Base-by-base conservation (phyloP, 805 yeast species). In the Kluyveromyces aestuarii region DNA sequence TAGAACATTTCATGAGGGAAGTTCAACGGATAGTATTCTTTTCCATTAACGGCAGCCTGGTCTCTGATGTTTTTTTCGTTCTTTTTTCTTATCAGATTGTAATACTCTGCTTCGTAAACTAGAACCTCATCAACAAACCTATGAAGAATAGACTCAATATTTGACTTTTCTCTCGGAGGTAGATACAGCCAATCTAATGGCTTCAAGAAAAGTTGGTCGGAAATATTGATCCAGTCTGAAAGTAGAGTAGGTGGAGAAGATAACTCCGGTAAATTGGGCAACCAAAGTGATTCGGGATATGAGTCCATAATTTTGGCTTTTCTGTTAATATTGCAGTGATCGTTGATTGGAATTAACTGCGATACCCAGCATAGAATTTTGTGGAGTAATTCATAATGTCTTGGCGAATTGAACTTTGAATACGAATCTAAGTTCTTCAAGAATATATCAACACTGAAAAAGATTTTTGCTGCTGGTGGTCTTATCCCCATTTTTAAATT, bases 381-480 rank as follows among this genome's bases (percentile, higher is more conserved):
- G 18, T 43, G 45, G 2, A 43, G 33, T 14, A 64, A 54, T 35
- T 53, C 48, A 45, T 55, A 62, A 44, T 57, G 60, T 14, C 38
- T 17, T 11, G 60, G 60, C 6, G 66, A 60, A 37, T 56, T 56
- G n/a, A 63, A 48, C 19, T 50, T 50, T 10, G 57, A 49, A 40
- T 62, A 59, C 13, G 52, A 52, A 4, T 54, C 52, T 3, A 61
- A 45, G 4, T 41, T 48, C 14, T 50, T 44, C 16, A 64, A 46
- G 13, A 59, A 38, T 9, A 51, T 61, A 44, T 64, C 63, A 62
- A 67, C 58, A 40, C 60, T 60, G 37, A 66, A 63, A n/a, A 63
- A 47, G 33, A 56, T 52, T 43, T 59, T 63, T 9, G 57, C 54
- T 27, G 62, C 48, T 3, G 69, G 69, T 38, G 56, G 55, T 44